Evolutionary conservation across 1,139 yeast species (phyloP).

Genomic region (Saccharomycopsis hybrid): DNA sequence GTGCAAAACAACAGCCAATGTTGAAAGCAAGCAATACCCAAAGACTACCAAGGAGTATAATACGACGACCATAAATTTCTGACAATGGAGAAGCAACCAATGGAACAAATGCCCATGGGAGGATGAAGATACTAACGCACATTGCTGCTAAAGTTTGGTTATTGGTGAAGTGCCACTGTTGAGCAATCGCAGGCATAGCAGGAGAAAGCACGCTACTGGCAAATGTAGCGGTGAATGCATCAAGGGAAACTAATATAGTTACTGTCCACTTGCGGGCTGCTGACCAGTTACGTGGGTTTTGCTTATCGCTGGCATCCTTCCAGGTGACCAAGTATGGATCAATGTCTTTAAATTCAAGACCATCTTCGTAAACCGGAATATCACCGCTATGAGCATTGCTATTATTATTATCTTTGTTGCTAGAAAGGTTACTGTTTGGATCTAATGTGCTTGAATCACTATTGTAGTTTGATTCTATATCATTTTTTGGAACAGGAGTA

Average conservation of each 20-base stretch:
- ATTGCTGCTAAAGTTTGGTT: constrained; percentile 36
- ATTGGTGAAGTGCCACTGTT: constrained; percentile 35
- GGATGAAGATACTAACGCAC: constrained; percentile 50
- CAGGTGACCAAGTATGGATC: constrained; percentile 63
- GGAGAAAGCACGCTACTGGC: constrained; percentile 57
- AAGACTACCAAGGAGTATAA: constrained; percentile 45
- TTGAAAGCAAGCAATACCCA: constrained; percentile 48
- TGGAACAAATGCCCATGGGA: constrained; percentile 62
- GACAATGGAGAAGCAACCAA: constrained; percentile 55
- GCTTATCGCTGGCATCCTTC: constrained; percentile 57
- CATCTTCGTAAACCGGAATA: constrained; percentile 37
- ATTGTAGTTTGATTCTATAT: too few relatives aligned
- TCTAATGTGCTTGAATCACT: too few relatives aligned
- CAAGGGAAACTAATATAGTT: constrained; percentile 44
- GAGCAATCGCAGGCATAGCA: constrained; percentile 43
- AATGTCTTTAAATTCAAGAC: constrained; percentile 41
- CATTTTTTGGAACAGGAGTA: too few relatives aligned
- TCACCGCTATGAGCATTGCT: not conserved
- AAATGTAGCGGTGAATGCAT: constrained; percentile 52
- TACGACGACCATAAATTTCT: constrained; percentile 51
- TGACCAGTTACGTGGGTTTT: constrained; percentile 57
- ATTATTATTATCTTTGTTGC: not conserved
- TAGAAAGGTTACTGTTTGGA: not conserved
- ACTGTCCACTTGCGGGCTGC: constrained; percentile 35
- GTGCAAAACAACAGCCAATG: constrained; percentile 50